Base-by-base conservation (phyloP, 805 yeast genomes). In the Candida schatavii region DNA sequence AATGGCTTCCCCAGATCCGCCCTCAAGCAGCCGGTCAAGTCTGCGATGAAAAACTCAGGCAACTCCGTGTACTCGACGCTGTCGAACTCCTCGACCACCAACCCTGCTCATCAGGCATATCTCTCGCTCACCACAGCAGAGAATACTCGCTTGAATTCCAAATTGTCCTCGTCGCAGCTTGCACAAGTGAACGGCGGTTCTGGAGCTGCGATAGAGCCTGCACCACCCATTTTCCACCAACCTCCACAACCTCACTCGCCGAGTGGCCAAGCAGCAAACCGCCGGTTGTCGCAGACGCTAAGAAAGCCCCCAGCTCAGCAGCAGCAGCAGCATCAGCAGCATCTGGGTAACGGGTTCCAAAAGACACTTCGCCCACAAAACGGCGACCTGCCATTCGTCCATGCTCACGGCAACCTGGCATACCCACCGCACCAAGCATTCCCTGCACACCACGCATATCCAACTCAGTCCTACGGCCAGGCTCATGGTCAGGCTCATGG, bases 101-200 rank as follows among this genome's bases (percentile, higher is more conserved):
- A 57, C 45, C 70, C 84, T 1, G 86, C 87, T 0, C 76, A 76
- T 21, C 75, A 74, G 45, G 88, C 86, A 0, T 83, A 83, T 51
- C 55, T 83, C 34, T 80, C 87, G 0, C 61, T 83, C 41, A 74
- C 90, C 1, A 85, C 93, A 0, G 90, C 90, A 1, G 89, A 85
- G 54, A 85, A 85, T 57, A 85, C 93, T 0, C 71, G 89, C 44
- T 56, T 83, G 43, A 85, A 85, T 61, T 84, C 91, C 1, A 74
- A 75, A 45, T 57, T 79, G 54, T 72, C 81, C 5, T 51, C 74
- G 0, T 49, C 69, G 3, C 64, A 70, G 39, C 61, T 72, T 47
- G 45, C 41, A 21, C 27, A 7, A 7, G 27, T 11, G 7, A 11
- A 7, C 27, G 11, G 11, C 27, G 27, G 27, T 7, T 7, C 7